A percentile compares a stretch with the other conserved stretches of the same genome.
Evolutionary conservation across 371 early-diverging fungal genomes (phyloP).

Genomic region (Blyttiomyces sp.): DNA sequence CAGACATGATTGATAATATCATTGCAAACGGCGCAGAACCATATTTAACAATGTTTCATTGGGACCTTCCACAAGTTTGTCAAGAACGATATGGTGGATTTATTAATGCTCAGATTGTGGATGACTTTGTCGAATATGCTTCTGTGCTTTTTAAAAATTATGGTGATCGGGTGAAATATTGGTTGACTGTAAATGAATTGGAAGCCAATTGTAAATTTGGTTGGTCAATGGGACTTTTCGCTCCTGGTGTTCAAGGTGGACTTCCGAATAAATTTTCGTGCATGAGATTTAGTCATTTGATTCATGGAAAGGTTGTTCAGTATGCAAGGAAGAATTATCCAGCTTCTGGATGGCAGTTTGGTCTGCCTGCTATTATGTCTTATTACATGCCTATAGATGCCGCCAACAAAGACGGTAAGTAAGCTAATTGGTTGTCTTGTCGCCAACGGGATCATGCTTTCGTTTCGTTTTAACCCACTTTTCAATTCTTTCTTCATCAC

Average conservation of each 20-base stretch:
- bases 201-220: constrained; percentile 28
- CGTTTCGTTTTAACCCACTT: background rate
- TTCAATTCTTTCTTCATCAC: background rate
- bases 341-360: constrained; percentile 20
- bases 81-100: constrained; percentile 26
- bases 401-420: background rate
- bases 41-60: constrained; percentile 30
- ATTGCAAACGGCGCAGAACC: constrained; percentile 23
- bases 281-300: constrained; percentile 7
- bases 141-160: constrained; percentile 21
- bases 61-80: constrained; percentile 28
- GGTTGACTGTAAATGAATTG: constrained; percentile 36
- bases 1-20: constrained; percentile 21
- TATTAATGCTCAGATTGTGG: constrained; percentile 16
- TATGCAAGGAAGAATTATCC: constrained; percentile 19
- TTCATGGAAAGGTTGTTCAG: constrained; percentile 26
- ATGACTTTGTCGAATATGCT: constrained; percentile 30
- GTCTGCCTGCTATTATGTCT: constrained; percentile 22
- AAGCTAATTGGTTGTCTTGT: background rate
- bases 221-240: constrained; percentile 5
- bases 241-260: background rate
- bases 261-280: constrained; percentile 1
- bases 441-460: background rate
- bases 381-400: constrained; percentile 9
- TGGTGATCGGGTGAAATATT: constrained; percentile 27